Evolutionary conservation across 176 grass and related monocot genomes (phyloP).

Genomic region (Carex parvula): DNA sequence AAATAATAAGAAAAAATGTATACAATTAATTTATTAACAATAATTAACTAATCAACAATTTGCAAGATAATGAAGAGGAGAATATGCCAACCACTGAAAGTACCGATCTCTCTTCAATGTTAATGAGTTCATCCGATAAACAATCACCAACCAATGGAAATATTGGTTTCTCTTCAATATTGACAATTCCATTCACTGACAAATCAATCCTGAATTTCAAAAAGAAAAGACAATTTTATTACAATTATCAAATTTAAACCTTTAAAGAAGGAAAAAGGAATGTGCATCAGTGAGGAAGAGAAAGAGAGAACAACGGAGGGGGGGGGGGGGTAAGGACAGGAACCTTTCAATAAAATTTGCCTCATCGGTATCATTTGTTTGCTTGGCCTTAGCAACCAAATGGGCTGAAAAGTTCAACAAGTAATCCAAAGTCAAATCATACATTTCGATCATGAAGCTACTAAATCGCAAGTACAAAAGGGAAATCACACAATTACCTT

Average conservation of each 20-base stretch:
- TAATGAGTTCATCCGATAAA: background rate
- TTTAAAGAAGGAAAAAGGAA: background rate
- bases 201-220: background rate
- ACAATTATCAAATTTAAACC: background rate
- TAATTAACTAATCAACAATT: background rate
- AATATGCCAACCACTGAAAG: background rate
- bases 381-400: background rate
- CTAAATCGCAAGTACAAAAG: background rate
- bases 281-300: background rate
- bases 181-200: background rate
- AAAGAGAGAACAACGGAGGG: background rate
- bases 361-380: background rate
- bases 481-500: background rate
- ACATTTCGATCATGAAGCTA: background rate
- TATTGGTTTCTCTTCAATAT: background rate
- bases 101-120: background rate
- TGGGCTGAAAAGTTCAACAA: background rate
- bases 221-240: background rate
- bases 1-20: constrained; percentile 1
- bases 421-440: background rate
- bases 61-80: background rate
- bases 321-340: background rate
- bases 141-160: background rate
- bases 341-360: background rate
- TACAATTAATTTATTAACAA: background rate